Evolutionary conservation across 2,329 filamentous ascomycete species (phyloP), one percentile per base, ranked within the genome.

Genomic region (Colletotrichum tofieldiae): DNA sequence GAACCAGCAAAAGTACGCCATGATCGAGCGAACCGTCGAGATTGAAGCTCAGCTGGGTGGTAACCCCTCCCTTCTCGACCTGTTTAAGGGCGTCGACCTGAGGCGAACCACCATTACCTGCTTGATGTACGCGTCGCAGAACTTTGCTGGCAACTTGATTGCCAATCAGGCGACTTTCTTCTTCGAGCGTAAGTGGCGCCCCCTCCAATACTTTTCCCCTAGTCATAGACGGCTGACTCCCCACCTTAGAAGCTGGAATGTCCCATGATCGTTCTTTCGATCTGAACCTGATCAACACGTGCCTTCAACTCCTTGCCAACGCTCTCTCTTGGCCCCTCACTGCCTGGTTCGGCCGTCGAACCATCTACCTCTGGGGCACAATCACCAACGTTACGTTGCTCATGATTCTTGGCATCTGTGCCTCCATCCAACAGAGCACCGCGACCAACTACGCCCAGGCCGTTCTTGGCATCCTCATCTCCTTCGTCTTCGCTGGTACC

Each of bases 111-210:
- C 85, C 63, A 90, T 90, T 71, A 86, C 87, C 5, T 89, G 87
- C 76, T 81, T 85, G 83, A 85, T 90, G 9, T 90, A 90, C 79
- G 86, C 87, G 1, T 85, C 88, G 26, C 88, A 90, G 79, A 90
- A 90, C 76, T 81, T 91, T 59, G 87, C 89, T 1, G 89, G 89
- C 77, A 91, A 90, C 77, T 77, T 90, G 52, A 90, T 91, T 74
- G 88, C 88, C 76, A 90, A 91, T 78, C 88, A 91, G 77, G 88
- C 89, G 5, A 87, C 88, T 60, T 91, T 87, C 79, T 91, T 91
- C 80, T 91, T 91, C 62, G 77, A 84, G 72, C 81, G 81, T 81
- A 65, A 79, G 75, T 72, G 77, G 14, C 77, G 79, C 75, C 51
- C 76, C 76, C 1, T 78, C 76, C 6, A 26, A 51, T 11, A 1